Evolutionary conservation across 2,329 filamentous ascomycete species (phyloP).

Genomic region (Grosmannia clavigera): DNA sequence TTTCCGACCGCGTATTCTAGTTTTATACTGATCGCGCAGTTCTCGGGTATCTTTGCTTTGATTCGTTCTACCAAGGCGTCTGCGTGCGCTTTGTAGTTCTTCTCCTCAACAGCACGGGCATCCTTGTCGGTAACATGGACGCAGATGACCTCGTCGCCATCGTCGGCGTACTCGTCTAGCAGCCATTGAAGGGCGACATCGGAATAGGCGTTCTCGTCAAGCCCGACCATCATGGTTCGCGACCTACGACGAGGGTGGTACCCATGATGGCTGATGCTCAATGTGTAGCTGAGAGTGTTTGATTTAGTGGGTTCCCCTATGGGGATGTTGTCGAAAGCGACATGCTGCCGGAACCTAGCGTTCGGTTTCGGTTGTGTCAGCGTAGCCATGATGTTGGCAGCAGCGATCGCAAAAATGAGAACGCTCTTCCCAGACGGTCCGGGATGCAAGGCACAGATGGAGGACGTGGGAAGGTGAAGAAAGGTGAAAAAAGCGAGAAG

Average conservation of each 20-base stretch:
- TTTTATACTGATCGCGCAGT: conserved; percentile 74
- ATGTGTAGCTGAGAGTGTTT: conserved; percentile 58
- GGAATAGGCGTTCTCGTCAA: conserved; percentile 84
- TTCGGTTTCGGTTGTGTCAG: conserved; percentile 26
- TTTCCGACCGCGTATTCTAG: conserved; percentile 84
- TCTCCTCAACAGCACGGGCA: conserved; percentile 52
- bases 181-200: conserved; percentile 89
- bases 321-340: conserved; percentile 48
- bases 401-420: not conserved
- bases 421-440: not conserved
- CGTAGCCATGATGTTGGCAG: conserved; percentile 17
- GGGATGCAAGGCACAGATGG: not conserved
- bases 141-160: conserved; percentile 88
- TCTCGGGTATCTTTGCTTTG: conserved; percentile 62
- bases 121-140: conserved; percentile 80
- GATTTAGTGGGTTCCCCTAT: conserved; percentile 45
- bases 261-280: conserved; percentile 76
- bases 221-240: conserved; percentile 80
- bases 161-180: conserved; percentile 81
- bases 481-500: not conserved
- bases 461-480: not conserved
- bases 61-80: conserved; percentile 62
- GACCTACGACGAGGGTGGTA: conserved; percentile 72
- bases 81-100: conserved; percentile 65
- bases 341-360: conserved; percentile 45